Base-by-base conservation (phyloP, 345 rosid species). In the Dovyalis caffra region DNA sequence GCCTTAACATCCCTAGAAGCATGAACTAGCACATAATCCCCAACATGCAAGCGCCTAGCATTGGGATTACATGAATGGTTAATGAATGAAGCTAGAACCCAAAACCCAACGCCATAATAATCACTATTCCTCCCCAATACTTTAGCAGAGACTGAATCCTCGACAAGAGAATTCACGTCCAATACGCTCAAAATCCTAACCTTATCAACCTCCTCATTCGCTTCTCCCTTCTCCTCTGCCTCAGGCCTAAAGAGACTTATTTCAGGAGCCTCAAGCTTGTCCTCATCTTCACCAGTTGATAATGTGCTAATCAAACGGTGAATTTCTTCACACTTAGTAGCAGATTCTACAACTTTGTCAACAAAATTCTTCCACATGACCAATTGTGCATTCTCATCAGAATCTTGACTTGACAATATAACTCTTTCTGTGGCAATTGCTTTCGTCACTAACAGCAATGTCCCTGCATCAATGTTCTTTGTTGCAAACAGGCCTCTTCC, bases 91-190 rank as follows among this genome's bases (percentile, higher is more conserved):
- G 97, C 83, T 45, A 88, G 68, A 4, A 86, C 7, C 97, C 97
- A 92, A 47, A 95, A 71, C 65, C 97, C 99, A 40, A 91, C 86
- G 37, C 97, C 95, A 71, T 91, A 86, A 69, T 81, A 90, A 64
- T 87, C 95, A 61, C 86, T 90, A 72, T 92, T 91, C 85, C 83
- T 92, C 66, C 97, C 99, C 74, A 95, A 38, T 1, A 91, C 91
- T 70, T 86, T 88, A 20, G 92, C 93, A 7, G 97, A 88, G 77
- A 82, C 84, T 4, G 93, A 88, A 61, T 89, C 90, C 82, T 94
- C 97, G 53, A 94, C 97, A 0, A 92, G 85, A 32, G 97, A 88
- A 85, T 91, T 92, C 80, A 91, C 93, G 85, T 94, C 99, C 81
- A 94, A 49, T 9, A 91, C 86, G 82, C 86, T 89, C 79, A 92